phyloP scores from a whole-genome alignment of 345 rosid genomes.

The Laguncularia racemosa region DNA sequence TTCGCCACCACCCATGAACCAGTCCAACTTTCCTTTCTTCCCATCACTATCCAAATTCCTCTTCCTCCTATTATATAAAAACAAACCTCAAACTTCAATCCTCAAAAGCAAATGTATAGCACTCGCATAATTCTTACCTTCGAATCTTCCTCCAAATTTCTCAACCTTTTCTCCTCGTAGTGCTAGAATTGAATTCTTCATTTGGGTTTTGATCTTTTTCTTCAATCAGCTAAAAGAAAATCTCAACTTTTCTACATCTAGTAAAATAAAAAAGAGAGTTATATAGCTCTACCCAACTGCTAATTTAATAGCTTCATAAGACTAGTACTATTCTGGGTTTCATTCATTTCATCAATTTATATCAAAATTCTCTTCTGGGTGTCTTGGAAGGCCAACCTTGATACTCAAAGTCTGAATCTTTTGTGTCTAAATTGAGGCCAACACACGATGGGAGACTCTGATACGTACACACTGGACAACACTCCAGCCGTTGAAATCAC shows the following conservation, averaged over 20 bases:
- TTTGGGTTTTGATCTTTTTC: too few relatives aligned
- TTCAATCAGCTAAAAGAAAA: too few relatives aligned
- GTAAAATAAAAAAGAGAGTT: too few relatives aligned
- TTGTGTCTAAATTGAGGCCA: background rate
- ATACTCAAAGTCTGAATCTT: background rate
- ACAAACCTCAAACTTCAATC: too few relatives aligned
- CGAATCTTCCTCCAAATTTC: too few relatives aligned
- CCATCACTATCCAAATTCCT: background rate
- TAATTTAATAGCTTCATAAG: too few relatives aligned
- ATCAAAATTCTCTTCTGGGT: background rate
- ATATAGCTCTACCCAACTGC: too few relatives aligned
- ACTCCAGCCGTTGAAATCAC: slow-evolving; percentile 39
- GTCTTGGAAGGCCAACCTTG: background rate
- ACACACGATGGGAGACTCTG: slow-evolving; percentile 33
- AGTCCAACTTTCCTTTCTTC: slow-evolving; percentile 5
- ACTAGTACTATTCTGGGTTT: slow-evolving; percentile 6
- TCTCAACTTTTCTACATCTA: too few relatives aligned
- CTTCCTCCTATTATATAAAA: background rate
- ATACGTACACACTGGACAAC: slow-evolving; percentile 16
- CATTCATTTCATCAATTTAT: slow-evolving; percentile 8
- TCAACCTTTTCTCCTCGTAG: too few relatives aligned
- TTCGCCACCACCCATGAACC: slow-evolving; percentile 1
- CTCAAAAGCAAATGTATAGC: too few relatives aligned
- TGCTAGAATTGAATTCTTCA: too few relatives aligned
- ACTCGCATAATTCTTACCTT: too few relatives aligned